Evolutionary conservation across 192 early-diverging fungal species (phyloP), one percentile per base, ranked within the genome.

Genomic region (Backusella tuberculispora): DNA sequence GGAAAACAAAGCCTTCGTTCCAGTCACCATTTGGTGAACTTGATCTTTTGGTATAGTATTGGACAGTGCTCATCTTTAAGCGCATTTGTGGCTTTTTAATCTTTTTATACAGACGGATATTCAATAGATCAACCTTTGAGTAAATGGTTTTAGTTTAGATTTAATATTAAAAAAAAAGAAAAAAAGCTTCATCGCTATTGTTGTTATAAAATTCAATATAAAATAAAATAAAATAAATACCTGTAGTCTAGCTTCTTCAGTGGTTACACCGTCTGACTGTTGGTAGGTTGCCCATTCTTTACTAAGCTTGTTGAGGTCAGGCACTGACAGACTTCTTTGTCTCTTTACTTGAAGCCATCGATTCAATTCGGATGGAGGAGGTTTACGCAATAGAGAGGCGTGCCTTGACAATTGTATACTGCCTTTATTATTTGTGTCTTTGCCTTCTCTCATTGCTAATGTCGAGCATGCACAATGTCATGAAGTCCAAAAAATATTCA

Each of bases 1-100:
- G 71, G 42, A 93, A 87, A 66, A 88, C 81, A 72, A 93, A 93
- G 0, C 91, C 91, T 68, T 92, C 92, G 77, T 91, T 92, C 92
- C 92, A 92, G 69, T 86, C 87, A 1, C 91, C 91, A 0, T 80
- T 87, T 6, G 86, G 64, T 21, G 73, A 44, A 34, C 83, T 80
- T 41, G 85, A 76, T 12, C 85, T 77, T 6, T 81, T 81, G 0
- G 89, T 64, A 53, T 37, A 63, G 48, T 82, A 82, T 41, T 75
- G 53, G 41, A 53, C 44, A 19, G 79, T n/a, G 21, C 79, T 71
- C 68, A 80, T 69, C 13, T 67, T 72, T 19, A 80, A 43, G 0
- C 75, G 70, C 10, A 80, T 74, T 43, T 46, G 41, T 6, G 79
- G 79, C 41, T 48, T 60, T 21, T 70, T 72, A 9, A 76, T n/a